These are phyloP conservation scores for Scheffersomyces stambukii DNA, from an alignment of 1,139 yeast species.

Conservation along the genomic window DNA sequence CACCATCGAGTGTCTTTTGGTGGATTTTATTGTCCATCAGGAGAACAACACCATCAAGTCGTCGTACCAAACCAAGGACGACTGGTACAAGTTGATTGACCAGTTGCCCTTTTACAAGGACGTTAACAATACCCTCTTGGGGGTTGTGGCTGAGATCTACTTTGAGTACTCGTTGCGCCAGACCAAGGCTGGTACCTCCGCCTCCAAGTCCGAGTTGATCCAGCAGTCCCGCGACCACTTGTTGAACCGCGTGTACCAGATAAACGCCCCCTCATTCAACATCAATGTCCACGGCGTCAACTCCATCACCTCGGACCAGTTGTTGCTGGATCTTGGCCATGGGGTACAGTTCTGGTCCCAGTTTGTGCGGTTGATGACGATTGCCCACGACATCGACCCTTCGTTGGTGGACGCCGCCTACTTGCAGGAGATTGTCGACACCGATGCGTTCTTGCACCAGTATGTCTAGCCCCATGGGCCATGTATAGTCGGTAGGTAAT, in stretches of 20 bases:
- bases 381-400: slow-evolving; percentile 32
- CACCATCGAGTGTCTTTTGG: slow-evolving; percentile 48
- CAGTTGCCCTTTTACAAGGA: slow-evolving; percentile 59
- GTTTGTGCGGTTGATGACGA: slow-evolving; percentile 37
- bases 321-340: slow-evolving; percentile 36
- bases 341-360: slow-evolving; percentile 39
- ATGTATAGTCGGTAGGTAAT: not conserved
- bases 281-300: slow-evolving; percentile 43
- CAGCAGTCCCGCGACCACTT: slow-evolving; percentile 32
- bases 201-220: slow-evolving; percentile 23
- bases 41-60: slow-evolving; percentile 42
- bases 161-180: slow-evolving; percentile 36
- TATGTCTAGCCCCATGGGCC: slow-evolving; percentile 11
- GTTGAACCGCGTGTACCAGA: slow-evolving; percentile 36
- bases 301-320: slow-evolving; percentile 32
- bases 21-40: slow-evolving; percentile 52
- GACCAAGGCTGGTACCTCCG: slow-evolving; percentile 18
- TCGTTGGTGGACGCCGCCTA: slow-evolving; percentile 30
- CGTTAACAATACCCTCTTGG: slow-evolving; percentile 42
- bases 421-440: slow-evolving; percentile 28
- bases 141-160: slow-evolving; percentile 41
- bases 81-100: slow-evolving; percentile 56
- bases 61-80: slow-evolving; percentile 34
- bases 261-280: slow-evolving; percentile 35
- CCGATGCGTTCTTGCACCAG: slow-evolving; percentile 41